A percentile compares a stretch with the other conserved stretches of the same genome.
Evolutionary conservation across 2,329 filamentous ascomycete species (phyloP).

Genomic region (Tympanopsis confertula): DNA sequence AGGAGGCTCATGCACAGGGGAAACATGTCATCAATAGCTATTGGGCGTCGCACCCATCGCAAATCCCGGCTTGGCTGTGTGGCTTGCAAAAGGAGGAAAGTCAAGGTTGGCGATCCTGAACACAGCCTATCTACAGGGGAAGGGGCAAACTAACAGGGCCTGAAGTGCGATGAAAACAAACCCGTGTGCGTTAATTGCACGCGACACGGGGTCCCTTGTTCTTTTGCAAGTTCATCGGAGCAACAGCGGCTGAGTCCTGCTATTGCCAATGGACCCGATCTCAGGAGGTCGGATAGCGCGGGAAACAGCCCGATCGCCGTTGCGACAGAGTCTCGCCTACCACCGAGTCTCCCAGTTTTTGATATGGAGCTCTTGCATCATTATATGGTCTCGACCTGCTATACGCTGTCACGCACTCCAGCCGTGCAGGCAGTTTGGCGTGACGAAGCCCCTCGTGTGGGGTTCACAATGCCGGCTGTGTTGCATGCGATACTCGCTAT

Average conservation of each 20-base stretch:
- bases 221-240: not conserved
- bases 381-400: not conserved
- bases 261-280: not conserved
- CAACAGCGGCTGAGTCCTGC: not conserved
- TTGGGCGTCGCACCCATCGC: not conserved
- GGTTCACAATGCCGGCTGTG: not conserved
- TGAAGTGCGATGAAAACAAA: not conserved
- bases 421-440: not conserved
- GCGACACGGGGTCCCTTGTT: not conserved
- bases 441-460: not conserved
- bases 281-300: not conserved
- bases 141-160: not conserved
- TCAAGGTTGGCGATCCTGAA: not conserved
- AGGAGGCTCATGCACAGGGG: constrained; percentile 10
- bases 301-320: too few species aligned
- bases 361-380: not conserved
- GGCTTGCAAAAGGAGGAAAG: not conserved
- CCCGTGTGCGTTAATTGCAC: not conserved
- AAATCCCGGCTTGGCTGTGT: not conserved
- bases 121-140: not conserved
- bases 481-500: not conserved
- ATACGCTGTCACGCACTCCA: not conserved
- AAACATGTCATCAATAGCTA: not conserved
- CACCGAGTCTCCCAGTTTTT: not conserved
- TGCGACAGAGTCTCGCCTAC: too few species aligned